Evolutionary conservation across 2,329 filamentous ascomycete species (phyloP), one percentile per base, ranked within the genome.

Genomic region (Clarireedia hainanense): DNA sequence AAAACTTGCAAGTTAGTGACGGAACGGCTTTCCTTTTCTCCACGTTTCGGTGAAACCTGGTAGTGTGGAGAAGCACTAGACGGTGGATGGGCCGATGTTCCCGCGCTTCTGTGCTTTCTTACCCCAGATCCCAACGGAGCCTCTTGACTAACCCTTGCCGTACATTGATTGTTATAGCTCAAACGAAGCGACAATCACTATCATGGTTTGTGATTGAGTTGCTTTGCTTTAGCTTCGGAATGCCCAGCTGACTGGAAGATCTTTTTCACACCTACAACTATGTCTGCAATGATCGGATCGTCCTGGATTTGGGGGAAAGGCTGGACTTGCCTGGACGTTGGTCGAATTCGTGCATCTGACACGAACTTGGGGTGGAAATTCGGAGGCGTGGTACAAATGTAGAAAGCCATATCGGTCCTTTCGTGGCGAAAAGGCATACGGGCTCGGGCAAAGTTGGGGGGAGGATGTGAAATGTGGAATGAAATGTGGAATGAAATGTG

Each of bases 381-480:
- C 36, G 46, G 36, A 36, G 34, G 20, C 43, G 39, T 17, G 14
- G 39, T 43, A 55, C 52, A 47, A 50, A 50, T 50, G 26, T 15
- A 49, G 46, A 50, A 55, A 54, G 15, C 47, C 42, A 54, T 55
- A 55, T 55, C 52, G 52, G 52, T 55, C 52, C 52, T 55, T 55
- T 39, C 37, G 49, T 55, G 46, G 52, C 39, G 52, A 55, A 55
- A 27, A 20, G 2, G 23, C 23, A 17, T 10, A 34, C 49, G 30
- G 26, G 43, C 46, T 47, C 42, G 52, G 15, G 27, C 36, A 20
- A 50, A 42, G 42, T 26, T 14, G 40, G 17, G 42, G 23, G 23
- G 48, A n/a, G 24, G 20, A 20, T 20, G 20, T 20, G 20, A n/a
- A n/a, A n/a, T n/a, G n/a, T n/a, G n/a, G 0, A 20, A 20, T 40